Evolutionary conservation across 2,329 filamentous ascomycete species (phyloP).

Genomic region (Pestalotiopsis sp.): DNA sequence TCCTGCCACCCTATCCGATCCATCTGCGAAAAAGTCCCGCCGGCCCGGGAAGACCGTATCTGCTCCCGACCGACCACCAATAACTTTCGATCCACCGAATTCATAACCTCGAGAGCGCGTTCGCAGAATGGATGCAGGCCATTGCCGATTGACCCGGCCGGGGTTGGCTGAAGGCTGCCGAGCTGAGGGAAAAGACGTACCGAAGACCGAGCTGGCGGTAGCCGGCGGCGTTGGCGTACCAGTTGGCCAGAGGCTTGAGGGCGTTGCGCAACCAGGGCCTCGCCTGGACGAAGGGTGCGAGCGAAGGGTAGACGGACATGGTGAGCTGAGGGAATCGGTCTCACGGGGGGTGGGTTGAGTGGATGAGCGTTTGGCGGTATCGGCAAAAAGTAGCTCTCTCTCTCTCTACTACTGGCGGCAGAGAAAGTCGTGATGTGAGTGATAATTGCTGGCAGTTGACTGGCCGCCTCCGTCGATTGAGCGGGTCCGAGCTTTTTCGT

Average conservation of each 20-base stretch:
- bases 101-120: not conserved
- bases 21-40: not conserved
- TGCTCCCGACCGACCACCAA: not conserved
- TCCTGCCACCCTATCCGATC: no score
- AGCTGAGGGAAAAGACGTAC: slow-evolving; percentile 51
- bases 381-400: not conserved
- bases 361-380: slow-evolving; percentile 6
- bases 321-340: slow-evolving; percentile 18
- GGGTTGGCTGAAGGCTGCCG: not conserved
- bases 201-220: slow-evolving; percentile 91
- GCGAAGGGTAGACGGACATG: slow-evolving; percentile 72
- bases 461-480: not conserved
- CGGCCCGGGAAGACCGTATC: not conserved
- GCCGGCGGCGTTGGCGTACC: slow-evolving; percentile 88
- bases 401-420: not conserved
- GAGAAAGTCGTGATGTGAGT: slow-evolving; percentile 17
- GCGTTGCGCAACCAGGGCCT: slow-evolving; percentile 83
- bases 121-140: not conserved
- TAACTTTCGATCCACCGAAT: not conserved
- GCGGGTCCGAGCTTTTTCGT: slow-evolving; percentile 8
- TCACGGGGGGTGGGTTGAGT: slow-evolving; percentile 25
- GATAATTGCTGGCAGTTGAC: slow-evolving; percentile 17
- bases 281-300: slow-evolving; percentile 77
- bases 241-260: slow-evolving; percentile 81
- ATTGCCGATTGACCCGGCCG: not conserved